Evolutionary conservation across 163 green algal species (phyloP).

Genomic region (Scenedesmus sp.): DNA sequence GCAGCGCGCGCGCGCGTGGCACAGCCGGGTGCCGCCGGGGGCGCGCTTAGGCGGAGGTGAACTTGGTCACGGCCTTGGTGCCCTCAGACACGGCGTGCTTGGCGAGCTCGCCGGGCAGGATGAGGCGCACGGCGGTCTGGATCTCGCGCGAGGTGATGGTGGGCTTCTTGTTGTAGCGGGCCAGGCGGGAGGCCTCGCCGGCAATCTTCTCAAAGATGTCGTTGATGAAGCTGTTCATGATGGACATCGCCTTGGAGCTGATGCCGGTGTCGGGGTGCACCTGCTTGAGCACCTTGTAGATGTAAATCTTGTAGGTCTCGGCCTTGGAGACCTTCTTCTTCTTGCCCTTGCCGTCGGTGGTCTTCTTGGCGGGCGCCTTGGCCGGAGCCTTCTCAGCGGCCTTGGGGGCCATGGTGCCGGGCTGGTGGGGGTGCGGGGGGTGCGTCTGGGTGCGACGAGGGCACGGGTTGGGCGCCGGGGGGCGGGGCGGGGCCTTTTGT

Average conservation of each 20-base stretch:
- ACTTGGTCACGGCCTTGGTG: conserved; percentile 41
- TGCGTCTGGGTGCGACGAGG: too few relatives aligned
- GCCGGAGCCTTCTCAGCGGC: conserved; percentile 60
- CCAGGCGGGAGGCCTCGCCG: conserved; percentile 12
- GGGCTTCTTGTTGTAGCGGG: conserved; percentile 84
- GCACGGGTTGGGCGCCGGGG: too few relatives aligned
- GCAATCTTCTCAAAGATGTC: conserved; percentile 95
- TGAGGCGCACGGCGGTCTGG: conserved; percentile 63
- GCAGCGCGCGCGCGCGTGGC: background rate
- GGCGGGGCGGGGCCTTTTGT: too few relatives aligned
- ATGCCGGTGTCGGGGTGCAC: conserved; percentile 86
- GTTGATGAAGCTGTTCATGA: conserved; percentile 91
- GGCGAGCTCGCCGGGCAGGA: conserved; percentile 33
- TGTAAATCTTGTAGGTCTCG: conserved; percentile 83
- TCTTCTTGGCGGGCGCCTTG: conserved; percentile 55
- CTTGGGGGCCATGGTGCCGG: conserved; percentile 53
- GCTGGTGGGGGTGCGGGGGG: background rate
- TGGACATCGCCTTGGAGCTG: conserved; percentile 72
- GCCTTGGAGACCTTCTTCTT: conserved; percentile 67
- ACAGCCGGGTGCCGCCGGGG: conserved; percentile 1
- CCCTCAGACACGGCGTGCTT: conserved; percentile 38
- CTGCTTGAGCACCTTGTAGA: conserved; percentile 86
- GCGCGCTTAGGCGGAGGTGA: conserved; percentile 35
- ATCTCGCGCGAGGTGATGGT: conserved; percentile 92
- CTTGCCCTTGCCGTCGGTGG: conserved; percentile 47